Percentiles rank a stretch among this genome's conserved stretches.
Evolutionary conservation across 441 rosid genomes (phyloP).

Genomic region (Pelargonium australe): DNA sequence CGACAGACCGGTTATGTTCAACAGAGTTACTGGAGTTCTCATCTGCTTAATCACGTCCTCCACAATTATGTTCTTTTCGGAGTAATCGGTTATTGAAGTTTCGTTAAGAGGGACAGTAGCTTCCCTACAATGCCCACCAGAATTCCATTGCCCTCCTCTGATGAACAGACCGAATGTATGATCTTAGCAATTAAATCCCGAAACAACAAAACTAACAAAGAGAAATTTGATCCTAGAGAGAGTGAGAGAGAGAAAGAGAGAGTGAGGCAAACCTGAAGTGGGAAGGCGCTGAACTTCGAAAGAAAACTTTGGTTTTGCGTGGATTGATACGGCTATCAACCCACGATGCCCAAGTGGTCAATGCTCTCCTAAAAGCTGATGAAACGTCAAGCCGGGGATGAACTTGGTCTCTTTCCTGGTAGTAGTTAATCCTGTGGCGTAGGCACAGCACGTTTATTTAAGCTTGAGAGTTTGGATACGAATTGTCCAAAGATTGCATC

Average conservation of each 20-base stretch:
- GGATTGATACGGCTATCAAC: constrained; percentile 58
- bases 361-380: constrained; percentile 66
- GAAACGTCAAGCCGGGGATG: constrained; percentile 69
- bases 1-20: constrained; percentile 65
- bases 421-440: constrained; percentile 65
- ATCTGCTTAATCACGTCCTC: constrained; percentile 55
- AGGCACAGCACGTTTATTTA: too few species aligned
- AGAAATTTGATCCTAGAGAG: too few species aligned
- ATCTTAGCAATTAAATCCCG: too few species aligned
- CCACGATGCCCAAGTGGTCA: constrained; percentile 86
- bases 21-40: constrained; percentile 60
- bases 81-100: constrained; percentile 27
- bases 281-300: constrained; percentile 72
- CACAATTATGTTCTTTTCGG: constrained; percentile 45
- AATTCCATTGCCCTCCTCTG: constrained; percentile 89
- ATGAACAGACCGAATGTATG: constrained; percentile 4
- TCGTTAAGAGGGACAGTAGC: constrained; percentile 49
- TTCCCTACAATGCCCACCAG: constrained; percentile 78
- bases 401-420: constrained; percentile 68
- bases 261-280: constrained; percentile 65
- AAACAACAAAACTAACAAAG: too few species aligned
- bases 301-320: constrained; percentile 67
- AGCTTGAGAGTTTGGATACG: too few species aligned
- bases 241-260: too few species aligned
- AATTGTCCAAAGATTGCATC: too few species aligned